A percentile compares a stretch with the other conserved stretches of the same genome.
Conservation (phyloP, 129 eudicot species). For the Chrysanthemum seticuspe region DNA sequence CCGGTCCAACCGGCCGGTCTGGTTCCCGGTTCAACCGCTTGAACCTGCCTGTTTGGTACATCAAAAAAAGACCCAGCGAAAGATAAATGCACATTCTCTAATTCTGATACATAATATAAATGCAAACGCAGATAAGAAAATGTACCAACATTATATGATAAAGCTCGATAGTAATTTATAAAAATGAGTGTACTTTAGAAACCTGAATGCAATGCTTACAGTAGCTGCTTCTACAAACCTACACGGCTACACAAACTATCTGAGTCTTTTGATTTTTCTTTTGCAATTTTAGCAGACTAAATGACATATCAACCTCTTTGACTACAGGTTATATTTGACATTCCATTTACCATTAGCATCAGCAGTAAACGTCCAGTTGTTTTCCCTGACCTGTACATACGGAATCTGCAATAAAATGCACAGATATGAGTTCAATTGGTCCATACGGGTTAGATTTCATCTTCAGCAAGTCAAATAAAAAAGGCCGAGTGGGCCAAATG, state of each 20-base stretch:
- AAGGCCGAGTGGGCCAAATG: background rate
- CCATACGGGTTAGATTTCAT: background rate
- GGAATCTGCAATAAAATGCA: slow-evolving; percentile 54
- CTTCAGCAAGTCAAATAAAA: background rate
- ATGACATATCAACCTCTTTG: slow-evolving; percentile 8
- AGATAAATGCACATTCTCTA: background rate
- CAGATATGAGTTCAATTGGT: background rate
- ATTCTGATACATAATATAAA: background rate
- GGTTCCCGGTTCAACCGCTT: too few relatives aligned
- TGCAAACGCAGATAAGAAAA: background rate
- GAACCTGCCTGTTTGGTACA: too few relatives aligned
- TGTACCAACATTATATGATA: slow-evolving; percentile 13
- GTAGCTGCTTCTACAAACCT: slow-evolving; percentile 33
- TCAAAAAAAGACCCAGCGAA: too few relatives aligned
- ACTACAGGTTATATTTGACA: slow-evolving; percentile 75
- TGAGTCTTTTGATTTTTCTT: slow-evolving; percentile 2
- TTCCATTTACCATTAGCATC: slow-evolving; percentile 82
- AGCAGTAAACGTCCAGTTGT: slow-evolving; percentile 84
- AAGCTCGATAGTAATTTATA: slow-evolving; percentile 1
- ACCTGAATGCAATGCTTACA: slow-evolving; percentile 23
- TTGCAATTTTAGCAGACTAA: slow-evolving; percentile 7
- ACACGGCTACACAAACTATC: slow-evolving; percentile 20
- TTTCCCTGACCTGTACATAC: slow-evolving; percentile 78
- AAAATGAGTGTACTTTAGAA: slow-evolving; percentile 18
- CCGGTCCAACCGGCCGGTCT: too few relatives aligned